Conservation (phyloP, 805 yeast genomes). For the Blastobotrys mokoenaii region DNA sequence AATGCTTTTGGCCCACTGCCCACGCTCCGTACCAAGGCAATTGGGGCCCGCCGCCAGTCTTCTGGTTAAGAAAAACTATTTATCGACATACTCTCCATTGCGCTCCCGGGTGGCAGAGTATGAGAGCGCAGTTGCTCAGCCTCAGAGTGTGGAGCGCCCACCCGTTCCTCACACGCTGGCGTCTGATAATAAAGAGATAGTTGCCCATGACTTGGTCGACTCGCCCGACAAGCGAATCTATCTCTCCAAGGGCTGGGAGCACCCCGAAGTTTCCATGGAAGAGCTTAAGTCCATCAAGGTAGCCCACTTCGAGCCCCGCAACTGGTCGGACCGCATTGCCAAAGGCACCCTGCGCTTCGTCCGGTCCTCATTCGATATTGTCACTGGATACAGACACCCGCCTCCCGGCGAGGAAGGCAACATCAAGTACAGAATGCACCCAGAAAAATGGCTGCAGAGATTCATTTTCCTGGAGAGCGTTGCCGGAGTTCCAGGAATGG, state of each 20-base stretch:
- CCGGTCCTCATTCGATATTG: constrained; percentile 47
- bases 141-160: too few species aligned
- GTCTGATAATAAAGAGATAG: too few species aligned
- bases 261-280: constrained; percentile 32
- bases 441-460: constrained; percentile 52
- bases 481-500: constrained; percentile 79
- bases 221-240: not conserved
- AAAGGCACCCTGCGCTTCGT: constrained; percentile 36
- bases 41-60: too few species aligned
- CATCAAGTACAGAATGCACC: constrained; percentile 44
- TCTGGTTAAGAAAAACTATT: too few species aligned
- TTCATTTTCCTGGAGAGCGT: constrained; percentile 58
- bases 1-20: too few species aligned
- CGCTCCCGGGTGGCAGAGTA: too few species aligned
- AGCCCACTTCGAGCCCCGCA: constrained; percentile 45
- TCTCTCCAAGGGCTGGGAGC: constrained; percentile 30
- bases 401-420: constrained; percentile 29
- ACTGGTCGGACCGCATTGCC: constrained; percentile 46
- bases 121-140: too few species aligned
- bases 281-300: constrained; percentile 37
- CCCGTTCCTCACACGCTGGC: too few species aligned
- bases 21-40: too few species aligned
- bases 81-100: too few species aligned
- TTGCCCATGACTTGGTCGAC: too few species aligned
- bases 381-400: constrained; percentile 53